phyloP scores from a whole-genome alignment of 108 stramenopile species.

The Cyclostephanos invisitatus region DNA sequence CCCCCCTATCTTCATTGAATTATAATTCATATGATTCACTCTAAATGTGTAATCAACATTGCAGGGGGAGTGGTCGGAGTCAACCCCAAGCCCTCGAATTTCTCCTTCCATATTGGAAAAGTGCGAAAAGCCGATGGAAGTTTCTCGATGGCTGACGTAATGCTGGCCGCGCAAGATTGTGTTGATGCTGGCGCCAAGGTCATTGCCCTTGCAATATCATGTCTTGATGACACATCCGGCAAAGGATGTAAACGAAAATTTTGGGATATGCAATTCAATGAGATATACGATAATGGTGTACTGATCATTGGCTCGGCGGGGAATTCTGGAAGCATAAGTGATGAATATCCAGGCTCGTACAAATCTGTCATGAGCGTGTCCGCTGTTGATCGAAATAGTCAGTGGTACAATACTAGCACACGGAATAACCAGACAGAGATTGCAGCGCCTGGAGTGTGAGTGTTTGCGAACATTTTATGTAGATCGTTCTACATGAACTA shows the following conservation, averaged over 20 bases:
- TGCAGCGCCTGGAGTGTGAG: slow-evolving; percentile 53
- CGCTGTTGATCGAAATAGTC: slow-evolving; percentile 21
- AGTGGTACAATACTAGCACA: background rate
- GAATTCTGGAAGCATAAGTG: slow-evolving; percentile 38
- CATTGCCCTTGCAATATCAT: slow-evolving; percentile 58
- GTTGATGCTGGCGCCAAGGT: slow-evolving; percentile 48
- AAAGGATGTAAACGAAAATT: slow-evolving; percentile 8
- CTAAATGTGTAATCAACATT: no score
- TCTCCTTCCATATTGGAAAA: slow-evolving; percentile 50
- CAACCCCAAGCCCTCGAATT: slow-evolving; percentile 17
- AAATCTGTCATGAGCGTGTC: slow-evolving; percentile 54
- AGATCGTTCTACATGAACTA: slow-evolving; percentile 5
- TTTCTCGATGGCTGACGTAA: slow-evolving; percentile 42
- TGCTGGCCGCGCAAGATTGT: slow-evolving; percentile 49
- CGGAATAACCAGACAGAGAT: slow-evolving; percentile 56
- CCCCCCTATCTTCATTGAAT: no score
- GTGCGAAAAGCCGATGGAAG: slow-evolving; percentile 35
- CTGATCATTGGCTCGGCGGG: slow-evolving; percentile 66
- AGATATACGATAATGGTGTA: slow-evolving; percentile 48
- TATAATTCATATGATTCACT: no score
- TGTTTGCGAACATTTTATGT: slow-evolving; percentile 8
- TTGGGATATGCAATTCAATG: slow-evolving; percentile 8
- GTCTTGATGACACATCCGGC: background rate
- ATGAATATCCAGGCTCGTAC: slow-evolving; percentile 56
- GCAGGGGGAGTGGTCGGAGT: slow-evolving; percentile 11